Evolutionary conservation across 192 early-diverging fungal species (phyloP).

Genomic region (Radiomyces spectabilis): DNA sequence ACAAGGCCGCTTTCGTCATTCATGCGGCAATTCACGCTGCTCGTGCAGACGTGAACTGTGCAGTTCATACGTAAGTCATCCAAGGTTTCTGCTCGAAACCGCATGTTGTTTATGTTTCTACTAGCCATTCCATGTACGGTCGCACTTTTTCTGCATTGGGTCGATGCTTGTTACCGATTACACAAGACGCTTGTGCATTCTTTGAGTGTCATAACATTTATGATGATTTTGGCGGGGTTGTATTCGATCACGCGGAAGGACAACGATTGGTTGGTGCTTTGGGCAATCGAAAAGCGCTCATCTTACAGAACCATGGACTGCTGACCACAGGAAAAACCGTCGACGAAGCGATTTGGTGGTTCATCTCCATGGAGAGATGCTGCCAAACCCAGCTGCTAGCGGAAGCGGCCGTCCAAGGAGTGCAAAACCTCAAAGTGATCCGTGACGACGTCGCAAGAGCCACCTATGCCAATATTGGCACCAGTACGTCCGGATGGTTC

Average conservation of each 20-base stretch:
- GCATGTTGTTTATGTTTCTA: not conserved
- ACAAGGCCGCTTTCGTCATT: constrained; percentile 55
- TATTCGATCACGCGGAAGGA: constrained; percentile 49
- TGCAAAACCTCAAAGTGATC: constrained; percentile 13
- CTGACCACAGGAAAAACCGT: constrained; percentile 44
- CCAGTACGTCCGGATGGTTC: constrained; percentile 2
- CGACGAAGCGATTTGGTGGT: constrained; percentile 50
- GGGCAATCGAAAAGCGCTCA: constrained; percentile 39
- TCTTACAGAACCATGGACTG: constrained; percentile 55
- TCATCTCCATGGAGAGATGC: constrained; percentile 47
- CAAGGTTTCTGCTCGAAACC: too few relatives aligned
- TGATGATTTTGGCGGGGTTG: constrained; percentile 48
- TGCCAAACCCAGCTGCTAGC: constrained; percentile 51
- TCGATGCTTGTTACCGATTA: constrained; percentile 36
- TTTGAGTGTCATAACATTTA: constrained; percentile 44
- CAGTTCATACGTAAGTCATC: constrained; percentile 38
- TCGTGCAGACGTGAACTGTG: constrained; percentile 38
- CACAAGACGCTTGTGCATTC: constrained; percentile 57
- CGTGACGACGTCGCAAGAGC: constrained; percentile 15
- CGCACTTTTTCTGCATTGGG: constrained; percentile 49
- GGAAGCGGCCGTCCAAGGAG: constrained; percentile 23
- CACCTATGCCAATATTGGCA: constrained; percentile 8
- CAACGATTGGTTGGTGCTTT: constrained; percentile 38
- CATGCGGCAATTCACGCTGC: constrained; percentile 49
- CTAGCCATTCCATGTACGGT: constrained; percentile 53